These are phyloP conservation scores for Taphrina populina DNA, from an alignment of 1,139 yeast species.

Conservation along the genomic window DNA sequence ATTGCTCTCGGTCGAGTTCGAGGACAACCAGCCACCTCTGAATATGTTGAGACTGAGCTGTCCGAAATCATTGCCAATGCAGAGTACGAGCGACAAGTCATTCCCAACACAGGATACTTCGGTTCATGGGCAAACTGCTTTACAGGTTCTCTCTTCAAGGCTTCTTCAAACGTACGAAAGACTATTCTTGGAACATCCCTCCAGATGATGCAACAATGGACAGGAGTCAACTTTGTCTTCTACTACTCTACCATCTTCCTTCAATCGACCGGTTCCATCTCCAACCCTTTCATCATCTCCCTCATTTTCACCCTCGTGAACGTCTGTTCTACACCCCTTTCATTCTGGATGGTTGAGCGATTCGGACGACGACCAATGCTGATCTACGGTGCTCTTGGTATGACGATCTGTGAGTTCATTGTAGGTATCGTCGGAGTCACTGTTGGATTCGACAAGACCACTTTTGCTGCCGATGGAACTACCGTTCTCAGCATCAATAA, in stretches of 20 bases:
- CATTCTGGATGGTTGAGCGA: constrained; percentile 60
- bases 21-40: constrained; percentile 50
- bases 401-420: constrained; percentile 64
- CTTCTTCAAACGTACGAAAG: constrained; percentile 33
- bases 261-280: constrained; percentile 73
- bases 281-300: constrained; percentile 49
- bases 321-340: constrained; percentile 61
- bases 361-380: constrained; percentile 70
- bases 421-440: constrained; percentile 70
- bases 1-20: constrained; percentile 44
- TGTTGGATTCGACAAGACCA: constrained; percentile 39
- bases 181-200: constrained; percentile 49
- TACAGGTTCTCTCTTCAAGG: constrained; percentile 49
- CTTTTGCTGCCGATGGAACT: not conserved
- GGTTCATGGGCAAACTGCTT: constrained; percentile 50
- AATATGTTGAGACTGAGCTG: constrained; percentile 48
- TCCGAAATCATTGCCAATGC: constrained; percentile 49
- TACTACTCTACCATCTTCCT: constrained; percentile 63
- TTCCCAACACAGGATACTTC: constrained; percentile 51
- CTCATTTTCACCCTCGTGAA: constrained; percentile 63
- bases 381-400: constrained; percentile 62
- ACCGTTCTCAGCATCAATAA: constrained; percentile 43
- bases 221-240: constrained; percentile 52
- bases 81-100: constrained; percentile 47
- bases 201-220: constrained; percentile 62